Percentiles rank a stretch among this genome's conserved stretches.
Evolutionary conservation across 2,329 filamentous ascomycete genomes (phyloP).

Genomic region (Lachnellula subtilissima): DNA sequence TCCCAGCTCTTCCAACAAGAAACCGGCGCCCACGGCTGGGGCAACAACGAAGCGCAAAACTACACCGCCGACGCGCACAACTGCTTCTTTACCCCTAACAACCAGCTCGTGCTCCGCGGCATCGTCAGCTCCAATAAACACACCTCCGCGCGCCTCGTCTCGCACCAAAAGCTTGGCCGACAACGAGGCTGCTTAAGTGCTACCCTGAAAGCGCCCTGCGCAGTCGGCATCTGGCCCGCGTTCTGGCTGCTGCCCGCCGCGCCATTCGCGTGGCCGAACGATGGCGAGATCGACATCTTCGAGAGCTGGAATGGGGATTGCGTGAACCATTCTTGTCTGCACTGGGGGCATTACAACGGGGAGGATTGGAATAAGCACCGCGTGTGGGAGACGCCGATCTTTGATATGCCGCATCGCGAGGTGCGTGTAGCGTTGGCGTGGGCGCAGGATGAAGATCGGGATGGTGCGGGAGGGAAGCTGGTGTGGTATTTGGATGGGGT

Average conservation of each 20-base stretch:
- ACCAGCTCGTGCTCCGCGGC: constrained; percentile 49
- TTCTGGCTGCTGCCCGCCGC: constrained; percentile 57
- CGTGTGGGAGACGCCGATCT: constrained; percentile 47
- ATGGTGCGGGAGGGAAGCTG: constrained; percentile 41
- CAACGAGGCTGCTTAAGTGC: constrained; percentile 50
- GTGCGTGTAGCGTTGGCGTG: constrained; percentile 54
- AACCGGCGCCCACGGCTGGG: constrained; percentile 55
- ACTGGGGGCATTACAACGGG: constrained; percentile 53
- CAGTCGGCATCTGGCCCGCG: constrained; percentile 55
- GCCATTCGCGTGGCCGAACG: constrained; percentile 53
- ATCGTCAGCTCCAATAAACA: constrained; percentile 39
- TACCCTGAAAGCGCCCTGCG: constrained; percentile 47
- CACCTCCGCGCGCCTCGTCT: constrained; percentile 52
- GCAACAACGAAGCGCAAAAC: constrained; percentile 56
- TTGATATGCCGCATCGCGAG: constrained; percentile 41
- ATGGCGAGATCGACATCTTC: constrained; percentile 57
- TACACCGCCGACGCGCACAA: constrained; percentile 48
- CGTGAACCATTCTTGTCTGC: constrained; percentile 52
- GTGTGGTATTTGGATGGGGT: constrained; percentile 56
- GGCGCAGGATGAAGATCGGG: constrained; percentile 39
- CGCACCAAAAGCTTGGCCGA: constrained; percentile 45
- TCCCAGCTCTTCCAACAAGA: constrained; percentile 50
- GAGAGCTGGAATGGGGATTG: constrained; percentile 57
- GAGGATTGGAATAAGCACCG: constrained; percentile 53
- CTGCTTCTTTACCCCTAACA: constrained; percentile 49